Conservation (phyloP, 139 green algal genomes). For the Micractinium sp. region DNA sequence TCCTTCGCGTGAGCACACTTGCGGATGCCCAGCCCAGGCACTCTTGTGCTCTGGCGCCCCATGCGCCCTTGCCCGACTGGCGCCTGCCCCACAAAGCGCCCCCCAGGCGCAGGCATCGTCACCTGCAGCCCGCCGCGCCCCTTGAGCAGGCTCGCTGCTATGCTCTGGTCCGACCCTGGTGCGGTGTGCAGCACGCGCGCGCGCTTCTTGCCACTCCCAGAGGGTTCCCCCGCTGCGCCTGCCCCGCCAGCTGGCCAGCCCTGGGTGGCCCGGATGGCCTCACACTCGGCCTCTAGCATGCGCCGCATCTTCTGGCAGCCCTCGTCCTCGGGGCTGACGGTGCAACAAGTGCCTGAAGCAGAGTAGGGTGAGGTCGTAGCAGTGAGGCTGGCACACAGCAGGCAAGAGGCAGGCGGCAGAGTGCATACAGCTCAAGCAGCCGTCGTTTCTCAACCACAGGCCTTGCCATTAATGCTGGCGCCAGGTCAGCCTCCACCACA, state of each 20-base stretch:
- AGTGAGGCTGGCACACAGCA: not conserved
- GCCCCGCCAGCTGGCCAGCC: not conserved
- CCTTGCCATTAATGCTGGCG: not conserved
- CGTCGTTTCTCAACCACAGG: not conserved
- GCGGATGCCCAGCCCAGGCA: not conserved
- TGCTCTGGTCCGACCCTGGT: not conserved
- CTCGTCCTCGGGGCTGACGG: not conserved
- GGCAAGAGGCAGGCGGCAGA: not conserved
- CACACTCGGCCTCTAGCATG: constrained; percentile 69
- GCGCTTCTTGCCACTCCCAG: constrained; percentile 22
- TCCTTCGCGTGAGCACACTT: too few species aligned
- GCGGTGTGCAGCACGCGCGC: not conserved
- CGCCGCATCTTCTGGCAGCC: constrained; percentile 47
- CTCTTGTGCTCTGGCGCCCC: too few species aligned
- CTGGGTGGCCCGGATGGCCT: constrained; percentile 44
- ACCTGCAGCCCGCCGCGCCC: constrained; percentile 1
- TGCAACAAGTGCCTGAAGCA: not conserved
- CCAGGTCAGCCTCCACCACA: not conserved
- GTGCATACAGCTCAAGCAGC: too few species aligned
- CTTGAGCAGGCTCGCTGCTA: constrained; percentile 21
- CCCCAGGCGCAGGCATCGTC: not conserved
- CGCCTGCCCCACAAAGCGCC: not conserved
- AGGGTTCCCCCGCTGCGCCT: not conserved
- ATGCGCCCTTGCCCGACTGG: too few species aligned
- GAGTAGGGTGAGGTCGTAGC: not conserved